Evolutionary conservation across 2,329 filamentous ascomycete genomes (phyloP), one percentile per base, ranked within the genome.

Genomic region (Lecanicillium sp.): DNA sequence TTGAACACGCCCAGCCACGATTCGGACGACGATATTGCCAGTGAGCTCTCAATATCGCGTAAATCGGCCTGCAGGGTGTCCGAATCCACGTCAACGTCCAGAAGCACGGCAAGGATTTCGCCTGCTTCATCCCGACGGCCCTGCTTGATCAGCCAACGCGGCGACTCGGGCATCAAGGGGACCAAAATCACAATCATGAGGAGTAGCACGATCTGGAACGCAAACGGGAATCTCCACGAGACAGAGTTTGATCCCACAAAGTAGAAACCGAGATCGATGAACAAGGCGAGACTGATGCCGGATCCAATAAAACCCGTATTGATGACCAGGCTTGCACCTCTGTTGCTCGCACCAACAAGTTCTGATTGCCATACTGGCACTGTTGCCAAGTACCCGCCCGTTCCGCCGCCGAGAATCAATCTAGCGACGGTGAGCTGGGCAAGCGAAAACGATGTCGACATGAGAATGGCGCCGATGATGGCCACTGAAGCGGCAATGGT

Each of bases 291-390:
- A 6, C 60, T 53, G 30, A 56, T 57, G n/a, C 55, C 55, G 2
- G 59, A 46, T 45, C 58, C 59, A 51, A 72, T 73, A 2, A 68
- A 71, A 3, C 73, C 55, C n/a, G 69, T 71, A 7, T 73, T 70
- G 15, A 73, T 64, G 18, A 72, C 58, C 40, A 55, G 51, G 27
- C 52, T 46, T 5, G 49, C 51, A 48, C 73, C 74, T 50, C 75
- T 65, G 38, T 65, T 70, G 25, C 64, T 67, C 0, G 74, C 68
- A 45, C 73, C 69, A 4, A 50, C 51, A 1, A 50, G 52, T 50
- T 76, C 73, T 0, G 68, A 68, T 41, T 74, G 69, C 71, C 72
- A 76, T 0, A 69, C 72, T 0, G 72, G 72, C 5, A 55, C 51
- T 9, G 67, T 68, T 56, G 73, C 74, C 25, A 63, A 67, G 41